These are phyloP conservation scores for Neurospora sp. DNA, from an alignment of 495 filamentous ascomycete species.

Conservation along the genomic window DNA sequence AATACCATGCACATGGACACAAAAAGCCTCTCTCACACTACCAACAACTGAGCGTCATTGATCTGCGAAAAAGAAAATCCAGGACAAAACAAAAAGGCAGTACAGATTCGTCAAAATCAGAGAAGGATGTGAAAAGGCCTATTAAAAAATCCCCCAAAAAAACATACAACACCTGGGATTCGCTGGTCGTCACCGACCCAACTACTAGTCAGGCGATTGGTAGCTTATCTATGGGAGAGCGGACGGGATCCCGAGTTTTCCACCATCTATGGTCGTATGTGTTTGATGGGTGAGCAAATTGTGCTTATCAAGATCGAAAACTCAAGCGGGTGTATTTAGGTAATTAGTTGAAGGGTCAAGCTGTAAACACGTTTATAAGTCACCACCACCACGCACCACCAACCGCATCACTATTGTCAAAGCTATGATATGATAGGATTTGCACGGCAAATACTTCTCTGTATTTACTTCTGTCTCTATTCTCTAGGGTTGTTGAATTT, in stretches of 20 bases:
- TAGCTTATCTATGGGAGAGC: slow-evolving; percentile 10
- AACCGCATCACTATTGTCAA: neutral
- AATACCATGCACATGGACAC: neutral
- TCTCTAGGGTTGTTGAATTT: neutral
- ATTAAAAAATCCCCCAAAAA: neutral
- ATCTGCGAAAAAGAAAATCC: neutral
- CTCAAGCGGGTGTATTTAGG: no score
- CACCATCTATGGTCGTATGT: neutral
- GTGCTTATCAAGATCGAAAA: neutral
- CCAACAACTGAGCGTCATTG: neutral
- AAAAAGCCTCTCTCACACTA: neutral
- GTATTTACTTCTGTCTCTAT: neutral
- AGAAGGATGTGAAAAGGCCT: neutral
- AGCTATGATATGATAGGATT: neutral
- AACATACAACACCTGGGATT: no score
- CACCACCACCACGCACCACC: neutral
- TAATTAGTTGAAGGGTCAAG: neutral
- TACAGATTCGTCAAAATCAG: neutral
- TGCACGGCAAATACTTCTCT: neutral
- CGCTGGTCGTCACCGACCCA: no score
- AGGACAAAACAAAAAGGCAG: neutral
- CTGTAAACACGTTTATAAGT: neutral
- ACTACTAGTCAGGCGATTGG: neutral
- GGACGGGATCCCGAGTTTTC: slow-evolving; percentile 37
- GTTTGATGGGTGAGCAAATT: neutral